Percentiles rank a stretch among this genome's conserved stretches.
These are phyloP conservation scores for Aspergillus jensenii DNA, from an alignment of 2,329 filamentous ascomycete species.

Conservation along the genomic window DNA sequence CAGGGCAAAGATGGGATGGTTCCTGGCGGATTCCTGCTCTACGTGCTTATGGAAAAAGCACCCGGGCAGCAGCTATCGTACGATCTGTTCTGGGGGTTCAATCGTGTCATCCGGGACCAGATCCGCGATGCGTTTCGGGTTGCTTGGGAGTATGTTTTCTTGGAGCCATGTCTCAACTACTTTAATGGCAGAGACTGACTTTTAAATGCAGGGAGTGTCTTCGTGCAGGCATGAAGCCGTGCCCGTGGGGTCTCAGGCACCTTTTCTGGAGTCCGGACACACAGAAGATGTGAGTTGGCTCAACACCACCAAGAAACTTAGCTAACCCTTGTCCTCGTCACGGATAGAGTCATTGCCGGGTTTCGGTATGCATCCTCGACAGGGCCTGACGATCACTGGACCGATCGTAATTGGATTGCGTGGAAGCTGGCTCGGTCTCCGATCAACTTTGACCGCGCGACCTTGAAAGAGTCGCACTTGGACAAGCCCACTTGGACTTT, in stretches of 20 bases:
- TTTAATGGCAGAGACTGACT: not conserved
- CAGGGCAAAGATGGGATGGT: not conserved
- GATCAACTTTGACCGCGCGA: too few species aligned
- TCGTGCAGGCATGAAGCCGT: not conserved
- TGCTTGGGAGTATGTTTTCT: not conserved
- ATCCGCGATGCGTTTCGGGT: not conserved
- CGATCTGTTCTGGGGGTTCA: not conserved
- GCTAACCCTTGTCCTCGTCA: not conserved
- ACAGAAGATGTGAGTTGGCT: not conserved
- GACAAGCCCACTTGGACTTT: too few species aligned
- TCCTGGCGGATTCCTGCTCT: not conserved
- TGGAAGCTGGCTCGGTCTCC: slow-evolving; percentile 7
- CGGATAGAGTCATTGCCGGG: not conserved
- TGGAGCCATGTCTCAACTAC: not conserved
- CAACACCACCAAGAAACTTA: too few species aligned
- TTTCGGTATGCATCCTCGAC: not conserved
- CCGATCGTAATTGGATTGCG: not conserved
- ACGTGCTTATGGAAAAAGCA: not conserved
- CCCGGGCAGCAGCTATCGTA: not conserved
- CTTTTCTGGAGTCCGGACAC: not conserved
- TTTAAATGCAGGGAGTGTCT: not conserved
- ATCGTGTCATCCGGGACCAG: not conserved
- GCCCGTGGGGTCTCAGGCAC: not conserved
- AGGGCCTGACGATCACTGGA: not conserved
- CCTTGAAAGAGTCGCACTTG: too few species aligned